Evolutionary conservation across 805 yeast genomes (phyloP).

Genomic region (Ogataea degrootiae): DNA sequence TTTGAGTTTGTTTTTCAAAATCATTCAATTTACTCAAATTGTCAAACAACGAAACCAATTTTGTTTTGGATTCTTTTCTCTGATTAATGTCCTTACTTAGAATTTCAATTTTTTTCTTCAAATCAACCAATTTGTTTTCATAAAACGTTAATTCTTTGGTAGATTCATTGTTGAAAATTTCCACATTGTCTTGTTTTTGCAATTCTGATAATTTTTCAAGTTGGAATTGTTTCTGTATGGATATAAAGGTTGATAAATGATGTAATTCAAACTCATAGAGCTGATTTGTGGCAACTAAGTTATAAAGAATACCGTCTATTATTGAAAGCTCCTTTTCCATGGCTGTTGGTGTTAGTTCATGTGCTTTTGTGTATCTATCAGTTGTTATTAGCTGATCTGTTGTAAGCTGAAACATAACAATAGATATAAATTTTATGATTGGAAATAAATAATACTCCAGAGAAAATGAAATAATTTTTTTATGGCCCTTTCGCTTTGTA

Average conservation of each 20-base stretch:
- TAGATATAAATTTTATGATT: too few relatives aligned
- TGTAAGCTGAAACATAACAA: too few relatives aligned
- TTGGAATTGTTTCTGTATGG: slow-evolving; percentile 11
- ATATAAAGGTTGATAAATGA: slow-evolving; percentile 16
- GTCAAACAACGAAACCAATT: slow-evolving; percentile 25
- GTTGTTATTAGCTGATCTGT: too few relatives aligned
- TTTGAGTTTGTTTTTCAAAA: slow-evolving; percentile 27
- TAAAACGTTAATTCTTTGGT: slow-evolving; percentile 16
- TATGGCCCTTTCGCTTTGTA: too few relatives aligned
- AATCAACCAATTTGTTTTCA: slow-evolving; percentile 6
- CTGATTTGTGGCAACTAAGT: slow-evolving; percentile 22
- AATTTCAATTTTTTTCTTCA: slow-evolving; percentile 9
- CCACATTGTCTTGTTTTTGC: slow-evolving; percentile 2
- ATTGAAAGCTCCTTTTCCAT: slow-evolving; percentile 23
- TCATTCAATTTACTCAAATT: slow-evolving; percentile 18
- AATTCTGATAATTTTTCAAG: slow-evolving; percentile 16
- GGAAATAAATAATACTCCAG: not conserved
- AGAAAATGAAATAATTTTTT: not conserved
- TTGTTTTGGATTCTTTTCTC: slow-evolving; percentile 23
- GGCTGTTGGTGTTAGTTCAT: too few relatives aligned
- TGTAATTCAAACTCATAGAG: slow-evolving; percentile 24
- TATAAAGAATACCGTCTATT: slow-evolving; percentile 23
- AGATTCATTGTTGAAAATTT: slow-evolving; percentile 18
- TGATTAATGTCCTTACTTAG: slow-evolving; percentile 36
- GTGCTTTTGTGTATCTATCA: too few relatives aligned